phyloP scores from a whole-genome alignment of 2,329 filamentous ascomycete species.

The Xylariaceae sp. region DNA sequence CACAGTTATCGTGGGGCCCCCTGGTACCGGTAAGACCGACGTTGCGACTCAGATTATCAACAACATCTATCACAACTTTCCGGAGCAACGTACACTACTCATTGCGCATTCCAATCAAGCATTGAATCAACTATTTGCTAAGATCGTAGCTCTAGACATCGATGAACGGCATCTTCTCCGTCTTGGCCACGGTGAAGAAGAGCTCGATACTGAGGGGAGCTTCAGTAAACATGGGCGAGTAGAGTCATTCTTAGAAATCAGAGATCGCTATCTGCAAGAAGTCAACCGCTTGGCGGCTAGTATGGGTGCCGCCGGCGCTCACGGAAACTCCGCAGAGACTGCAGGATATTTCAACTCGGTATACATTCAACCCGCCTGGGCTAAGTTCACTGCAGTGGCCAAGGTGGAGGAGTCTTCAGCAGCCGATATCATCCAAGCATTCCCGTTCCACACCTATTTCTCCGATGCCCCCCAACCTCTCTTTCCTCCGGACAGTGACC shows the following conservation, averaged over 20 bases:
- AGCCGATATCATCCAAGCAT: slow-evolving; percentile 69
- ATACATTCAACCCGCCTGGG: slow-evolving; percentile 87
- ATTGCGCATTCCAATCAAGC: slow-evolving; percentile 98
- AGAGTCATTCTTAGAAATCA: slow-evolving; percentile 91
- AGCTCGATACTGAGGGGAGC: slow-evolving; percentile 80
- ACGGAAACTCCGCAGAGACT: slow-evolving; percentile 94
- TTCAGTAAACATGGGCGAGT: slow-evolving; percentile 96
- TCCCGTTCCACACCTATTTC: slow-evolving; percentile 90
- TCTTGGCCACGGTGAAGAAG: slow-evolving; percentile 93
- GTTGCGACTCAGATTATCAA: slow-evolving; percentile 98
- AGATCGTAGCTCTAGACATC: slow-evolving; percentile 95
- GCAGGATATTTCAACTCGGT: slow-evolving; percentile 95
- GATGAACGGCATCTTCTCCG: slow-evolving; percentile 92
- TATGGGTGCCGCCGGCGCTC: slow-evolving; percentile 87
- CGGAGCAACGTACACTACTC: slow-evolving; percentile 85
- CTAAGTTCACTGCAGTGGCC: slow-evolving; percentile 73
- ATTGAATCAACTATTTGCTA: slow-evolving; percentile 95
- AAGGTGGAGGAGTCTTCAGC: slow-evolving; percentile 58
- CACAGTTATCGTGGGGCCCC: slow-evolving; percentile 91
- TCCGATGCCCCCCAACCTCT: slow-evolving; percentile 83
- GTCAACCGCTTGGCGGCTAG: slow-evolving; percentile 85
- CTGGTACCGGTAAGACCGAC: slow-evolving; percentile 98
- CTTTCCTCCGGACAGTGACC: slow-evolving; percentile 68
- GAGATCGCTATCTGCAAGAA: slow-evolving; percentile 75
- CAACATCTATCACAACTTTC: slow-evolving; percentile 98